These are phyloP conservation scores for Cryphonectria naterciae DNA, from an alignment of 2,329 filamentous ascomycete species.

Conservation along the genomic window DNA sequence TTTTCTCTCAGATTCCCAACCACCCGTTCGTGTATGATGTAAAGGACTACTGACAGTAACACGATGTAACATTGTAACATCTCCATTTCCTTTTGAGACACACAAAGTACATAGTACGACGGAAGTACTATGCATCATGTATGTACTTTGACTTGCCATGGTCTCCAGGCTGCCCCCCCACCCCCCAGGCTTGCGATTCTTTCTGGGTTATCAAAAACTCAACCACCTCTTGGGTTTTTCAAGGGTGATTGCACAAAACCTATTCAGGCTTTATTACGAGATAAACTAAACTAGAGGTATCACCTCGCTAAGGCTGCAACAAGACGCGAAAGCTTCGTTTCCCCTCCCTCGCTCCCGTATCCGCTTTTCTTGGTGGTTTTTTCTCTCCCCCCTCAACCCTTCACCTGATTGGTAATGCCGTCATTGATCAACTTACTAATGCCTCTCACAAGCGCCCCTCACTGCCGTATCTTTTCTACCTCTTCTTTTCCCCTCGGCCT, in stretches of 20 bases:
- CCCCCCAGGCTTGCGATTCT: no score
- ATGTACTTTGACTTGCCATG: no score
- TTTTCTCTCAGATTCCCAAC: no score
- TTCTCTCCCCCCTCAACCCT: background rate
- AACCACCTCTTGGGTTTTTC: no score
- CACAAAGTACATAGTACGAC: no score
- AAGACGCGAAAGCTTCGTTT: background rate
- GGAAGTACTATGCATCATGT: no score
- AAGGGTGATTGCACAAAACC: background rate
- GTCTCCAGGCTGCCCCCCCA: background rate
- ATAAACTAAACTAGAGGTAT: background rate
- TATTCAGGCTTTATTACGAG: no score
- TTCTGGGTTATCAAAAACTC: no score
- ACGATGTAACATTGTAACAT: no score
- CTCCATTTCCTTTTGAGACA: no score
- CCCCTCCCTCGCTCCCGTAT: background rate
- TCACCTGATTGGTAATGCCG: conserved; percentile 24
- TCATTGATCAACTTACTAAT: conserved; percentile 23
- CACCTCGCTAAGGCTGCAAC: background rate
- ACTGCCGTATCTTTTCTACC: background rate
- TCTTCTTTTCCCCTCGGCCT: background rate
- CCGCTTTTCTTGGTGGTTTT: background rate
- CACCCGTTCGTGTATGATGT: no score
- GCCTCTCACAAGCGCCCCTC: conserved; percentile 19
- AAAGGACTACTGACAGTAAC: no score